Percentiles rank a stretch among this genome's conserved stretches.
phyloP scores from a whole-genome alignment of 768 basidiomycete genomes.

The Agrocybe chaxingu region DNA sequence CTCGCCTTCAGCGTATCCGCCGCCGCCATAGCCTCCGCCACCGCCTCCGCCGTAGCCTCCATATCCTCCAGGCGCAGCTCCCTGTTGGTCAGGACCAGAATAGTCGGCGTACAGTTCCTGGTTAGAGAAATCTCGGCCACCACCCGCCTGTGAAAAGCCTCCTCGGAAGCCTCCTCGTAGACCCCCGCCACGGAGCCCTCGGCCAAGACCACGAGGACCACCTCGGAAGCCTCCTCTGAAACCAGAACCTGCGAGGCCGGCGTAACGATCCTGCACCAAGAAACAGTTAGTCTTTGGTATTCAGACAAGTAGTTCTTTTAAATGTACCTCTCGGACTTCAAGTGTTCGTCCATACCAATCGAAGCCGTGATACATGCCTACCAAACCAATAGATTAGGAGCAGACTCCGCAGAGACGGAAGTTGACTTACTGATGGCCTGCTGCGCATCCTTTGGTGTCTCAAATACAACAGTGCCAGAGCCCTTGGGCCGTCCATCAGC shows the following conservation, averaged over 20 bases:
- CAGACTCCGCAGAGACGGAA: neutral
- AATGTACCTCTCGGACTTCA: constrained; percentile 88
- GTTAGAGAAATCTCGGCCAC: constrained; percentile 77
- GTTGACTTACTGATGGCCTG: constrained; percentile 82
- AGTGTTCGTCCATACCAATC: constrained; percentile 96
- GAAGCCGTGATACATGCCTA: constrained; percentile 95
- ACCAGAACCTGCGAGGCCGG: constrained; percentile 74
- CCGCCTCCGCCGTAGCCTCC: constrained; percentile 29
- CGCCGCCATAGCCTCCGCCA: constrained; percentile 32
- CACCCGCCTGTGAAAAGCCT: constrained; percentile 36
- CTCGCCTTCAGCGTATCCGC: constrained; percentile 57
- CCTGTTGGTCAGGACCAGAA: constrained; percentile 77
- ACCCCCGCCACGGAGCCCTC: constrained; percentile 17
- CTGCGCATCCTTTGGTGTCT: constrained; percentile 84
- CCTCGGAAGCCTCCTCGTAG: constrained; percentile 60
- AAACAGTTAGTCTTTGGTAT: neutral
- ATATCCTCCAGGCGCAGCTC: constrained; percentile 31
- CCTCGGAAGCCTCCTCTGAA: constrained; percentile 61
- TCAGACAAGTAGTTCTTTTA: neutral
- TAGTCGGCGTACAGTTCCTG: constrained; percentile 93
- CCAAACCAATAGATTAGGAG: constrained; percentile 7
- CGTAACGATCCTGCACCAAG: constrained; percentile 71
- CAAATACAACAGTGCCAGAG: constrained; percentile 96
- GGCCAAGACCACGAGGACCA: constrained; percentile 42
- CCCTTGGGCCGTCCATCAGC: constrained; percentile 93